Conservation (phyloP, 768 basidiomycete species). For the Russula griseocarnosa region DNA sequence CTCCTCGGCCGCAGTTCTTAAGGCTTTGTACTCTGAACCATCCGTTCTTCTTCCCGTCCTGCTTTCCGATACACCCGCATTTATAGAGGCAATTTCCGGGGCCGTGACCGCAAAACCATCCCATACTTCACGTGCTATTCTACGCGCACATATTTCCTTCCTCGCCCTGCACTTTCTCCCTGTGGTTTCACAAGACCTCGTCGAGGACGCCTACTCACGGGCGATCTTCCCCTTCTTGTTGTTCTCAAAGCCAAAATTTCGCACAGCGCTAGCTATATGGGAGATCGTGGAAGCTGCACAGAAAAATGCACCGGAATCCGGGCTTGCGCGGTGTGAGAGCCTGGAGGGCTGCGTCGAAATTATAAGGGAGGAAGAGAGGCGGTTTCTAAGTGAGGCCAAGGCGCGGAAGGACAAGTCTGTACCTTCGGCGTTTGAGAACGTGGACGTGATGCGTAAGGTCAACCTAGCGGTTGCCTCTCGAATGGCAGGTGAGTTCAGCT, state of each 20-base stretch:
- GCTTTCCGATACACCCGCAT: constrained; percentile 41
- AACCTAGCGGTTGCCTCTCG: constrained; percentile 55
- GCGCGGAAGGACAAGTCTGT: constrained; percentile 31
- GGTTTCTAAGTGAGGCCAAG: constrained; percentile 32
- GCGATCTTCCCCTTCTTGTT: constrained; percentile 72
- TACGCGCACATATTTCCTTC: constrained; percentile 57
- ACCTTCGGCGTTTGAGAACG: constrained; percentile 29
- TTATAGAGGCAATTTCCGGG: constrained; percentile 43
- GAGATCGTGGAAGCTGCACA: constrained; percentile 49
- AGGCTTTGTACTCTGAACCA: constrained; percentile 60
- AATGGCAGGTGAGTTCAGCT: constrained; percentile 55
- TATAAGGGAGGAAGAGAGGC: constrained; percentile 38
- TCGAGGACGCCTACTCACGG: constrained; percentile 41
- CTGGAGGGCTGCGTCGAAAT: constrained; percentile 52
- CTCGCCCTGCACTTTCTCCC: constrained; percentile 45
- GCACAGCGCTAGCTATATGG: constrained; percentile 67
- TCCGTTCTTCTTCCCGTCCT: constrained; percentile 46
- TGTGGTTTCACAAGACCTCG: constrained; percentile 30
- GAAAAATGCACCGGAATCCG: constrained; percentile 27
- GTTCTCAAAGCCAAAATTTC: constrained; percentile 66
- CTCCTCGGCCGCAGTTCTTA: constrained; percentile 53
- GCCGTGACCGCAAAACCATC: constrained; percentile 34
- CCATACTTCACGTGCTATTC: constrained; percentile 45
- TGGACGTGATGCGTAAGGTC: constrained; percentile 45
- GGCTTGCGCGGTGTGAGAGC: constrained; percentile 41